Conservation (phyloP, 306 rosid genomes). For the Pyrus bretschneideri region DNA sequence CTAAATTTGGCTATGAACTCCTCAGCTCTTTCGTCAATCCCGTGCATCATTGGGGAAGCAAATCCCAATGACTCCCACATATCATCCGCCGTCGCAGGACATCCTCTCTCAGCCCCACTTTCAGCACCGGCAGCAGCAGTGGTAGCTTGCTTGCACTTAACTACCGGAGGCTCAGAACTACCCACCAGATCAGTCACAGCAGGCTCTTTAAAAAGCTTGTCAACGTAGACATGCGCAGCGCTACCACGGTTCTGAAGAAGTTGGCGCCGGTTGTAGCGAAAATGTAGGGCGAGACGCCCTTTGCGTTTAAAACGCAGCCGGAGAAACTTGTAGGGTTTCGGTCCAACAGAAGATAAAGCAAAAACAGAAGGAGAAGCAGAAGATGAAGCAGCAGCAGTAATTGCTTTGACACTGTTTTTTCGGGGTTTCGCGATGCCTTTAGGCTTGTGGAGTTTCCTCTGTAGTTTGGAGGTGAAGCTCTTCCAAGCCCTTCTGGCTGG, state of each 20-base stretch:
- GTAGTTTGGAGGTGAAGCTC: slow-evolving; percentile 46
- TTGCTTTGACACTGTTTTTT: slow-evolving; percentile 16
- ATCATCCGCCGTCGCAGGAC: slow-evolving; percentile 31
- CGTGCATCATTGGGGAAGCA: slow-evolving; percentile 52
- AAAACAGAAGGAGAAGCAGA: neutral
- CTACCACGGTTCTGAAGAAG: neutral
- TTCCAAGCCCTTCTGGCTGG: slow-evolving; percentile 60
- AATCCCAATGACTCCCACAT: slow-evolving; percentile 62
- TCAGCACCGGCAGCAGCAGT: neutral
- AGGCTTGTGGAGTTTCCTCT: slow-evolving; percentile 42
- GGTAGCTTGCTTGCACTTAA: neutral
- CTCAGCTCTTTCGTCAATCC: slow-evolving; percentile 67
- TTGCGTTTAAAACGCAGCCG: slow-evolving; percentile 19
- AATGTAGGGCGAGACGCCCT: neutral
- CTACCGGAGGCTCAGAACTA: slow-evolving; percentile 12
- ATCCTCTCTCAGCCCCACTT: neutral
- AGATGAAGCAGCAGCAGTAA: neutral
- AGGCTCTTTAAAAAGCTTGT: slow-evolving; percentile 54
- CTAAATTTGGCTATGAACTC: slow-evolving; percentile 55
- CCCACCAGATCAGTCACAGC: slow-evolving; percentile 16
- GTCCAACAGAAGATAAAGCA: neutral
- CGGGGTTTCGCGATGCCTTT: slow-evolving; percentile 43
- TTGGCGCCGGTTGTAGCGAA: neutral
- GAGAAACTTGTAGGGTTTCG: slow-evolving; percentile 13
- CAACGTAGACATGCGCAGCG: slow-evolving; percentile 43